A percentile compares a stretch with the other conserved stretches of the same genome.
Conservation (phyloP, 2,329 filamentous ascomycete genomes). For the Cadophora gregata region DNA sequence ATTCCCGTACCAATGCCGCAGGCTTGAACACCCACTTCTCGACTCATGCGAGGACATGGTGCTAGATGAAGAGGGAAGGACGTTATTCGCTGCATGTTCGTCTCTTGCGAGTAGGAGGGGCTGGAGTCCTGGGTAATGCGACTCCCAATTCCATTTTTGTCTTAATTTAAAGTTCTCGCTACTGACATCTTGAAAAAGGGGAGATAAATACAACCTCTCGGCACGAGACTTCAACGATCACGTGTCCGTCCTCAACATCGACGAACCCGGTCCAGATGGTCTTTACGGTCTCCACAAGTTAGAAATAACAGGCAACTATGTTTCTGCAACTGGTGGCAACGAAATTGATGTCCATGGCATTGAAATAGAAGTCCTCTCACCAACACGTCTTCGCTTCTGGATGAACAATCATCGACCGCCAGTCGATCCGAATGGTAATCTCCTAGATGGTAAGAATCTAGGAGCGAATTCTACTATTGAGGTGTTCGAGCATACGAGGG, state of each 20-base stretch:
- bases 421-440: conserved; percentile 36
- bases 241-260: conserved; percentile 33
- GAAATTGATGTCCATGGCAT: conserved; percentile 43
- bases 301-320: conserved; percentile 24
- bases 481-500: conserved; percentile 41
- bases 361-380: conserved; percentile 37
- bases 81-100: conserved; percentile 33
- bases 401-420: conserved; percentile 44
- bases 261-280: conserved; percentile 26
- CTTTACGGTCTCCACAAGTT: conserved; percentile 27
- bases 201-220: conserved; percentile 30
- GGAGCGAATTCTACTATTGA: conserved; percentile 46
- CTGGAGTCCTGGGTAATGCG: conserved; percentile 32
- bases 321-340: conserved; percentile 15
- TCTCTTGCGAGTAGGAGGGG: conserved; percentile 16
- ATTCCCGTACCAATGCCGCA: conserved; percentile 41
- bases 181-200: conserved; percentile 14
- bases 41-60: conserved; percentile 35
- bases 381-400: conserved; percentile 39
- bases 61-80: conserved; percentile 31
- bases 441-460: conserved; percentile 37
- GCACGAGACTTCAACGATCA: conserved; percentile 27
- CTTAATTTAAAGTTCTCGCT: neutral
- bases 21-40: conserved; percentile 27
- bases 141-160: neutral